Evolutionary conservation across 139 green algal genomes (phyloP).

Genomic region (Closterium sp.): DNA sequence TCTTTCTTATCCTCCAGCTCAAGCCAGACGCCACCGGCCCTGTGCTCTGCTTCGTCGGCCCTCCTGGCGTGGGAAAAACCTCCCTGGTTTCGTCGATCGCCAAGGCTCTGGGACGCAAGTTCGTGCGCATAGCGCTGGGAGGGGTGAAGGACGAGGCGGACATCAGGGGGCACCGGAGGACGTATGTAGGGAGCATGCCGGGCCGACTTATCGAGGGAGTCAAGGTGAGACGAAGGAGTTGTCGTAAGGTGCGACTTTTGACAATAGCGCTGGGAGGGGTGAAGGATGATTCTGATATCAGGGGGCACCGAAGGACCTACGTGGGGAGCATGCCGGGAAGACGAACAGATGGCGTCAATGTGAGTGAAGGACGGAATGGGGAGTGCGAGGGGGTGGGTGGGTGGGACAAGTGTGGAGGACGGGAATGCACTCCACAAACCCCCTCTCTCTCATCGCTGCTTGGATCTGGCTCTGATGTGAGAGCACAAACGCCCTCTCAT

Average conservation of each 20-base stretch:
- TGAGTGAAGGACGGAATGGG: background rate
- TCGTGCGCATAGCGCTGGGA: slow-evolving; percentile 46
- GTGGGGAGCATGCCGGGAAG: slow-evolving; percentile 58
- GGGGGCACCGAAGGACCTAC: slow-evolving; percentile 62
- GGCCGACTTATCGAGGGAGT: slow-evolving; percentile 15
- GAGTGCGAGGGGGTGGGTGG: background rate
- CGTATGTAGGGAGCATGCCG: slow-evolving; percentile 61
- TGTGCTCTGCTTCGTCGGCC: slow-evolving; percentile 64
- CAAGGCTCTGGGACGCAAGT: slow-evolving; percentile 43
- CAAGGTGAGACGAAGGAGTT: too few relatives aligned
- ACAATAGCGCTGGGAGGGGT: slow-evolving; percentile 57
- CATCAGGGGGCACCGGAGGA: slow-evolving; percentile 67
- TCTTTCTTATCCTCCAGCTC: background rate
- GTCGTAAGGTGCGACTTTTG: too few relatives aligned
- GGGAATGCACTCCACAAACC: too few relatives aligned
- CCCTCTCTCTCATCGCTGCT: too few relatives aligned
- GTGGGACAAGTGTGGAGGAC: background rate
- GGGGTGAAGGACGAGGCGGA: slow-evolving; percentile 61
- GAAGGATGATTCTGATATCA: slow-evolving; percentile 61
- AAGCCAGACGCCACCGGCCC: background rate
- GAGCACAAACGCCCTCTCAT: too few relatives aligned
- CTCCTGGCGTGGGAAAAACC: slow-evolving; percentile 61
- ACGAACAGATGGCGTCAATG: background rate
- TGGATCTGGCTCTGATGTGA: too few relatives aligned
- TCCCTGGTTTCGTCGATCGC: slow-evolving; percentile 57